These are phyloP conservation scores for Penicillium sp. DNA, from an alignment of 2,329 filamentous ascomycete genomes.

Conservation along the genomic window DNA sequence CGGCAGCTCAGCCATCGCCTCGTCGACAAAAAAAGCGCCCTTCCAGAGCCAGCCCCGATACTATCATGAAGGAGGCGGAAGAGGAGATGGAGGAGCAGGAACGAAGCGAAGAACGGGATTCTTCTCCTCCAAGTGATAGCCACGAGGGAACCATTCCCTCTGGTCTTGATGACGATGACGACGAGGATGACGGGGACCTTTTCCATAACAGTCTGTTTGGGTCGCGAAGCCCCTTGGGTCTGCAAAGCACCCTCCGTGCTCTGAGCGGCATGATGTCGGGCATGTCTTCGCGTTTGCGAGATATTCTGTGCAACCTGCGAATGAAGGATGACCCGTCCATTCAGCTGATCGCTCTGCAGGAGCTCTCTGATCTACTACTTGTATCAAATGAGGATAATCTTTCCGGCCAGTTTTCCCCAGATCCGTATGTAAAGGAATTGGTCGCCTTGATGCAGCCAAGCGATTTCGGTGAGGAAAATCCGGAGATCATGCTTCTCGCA, in stretches of 20 bases:
- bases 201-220: constrained; percentile 59
- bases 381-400: constrained; percentile 96
- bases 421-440: constrained; percentile 90
- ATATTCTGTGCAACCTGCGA: constrained; percentile 65
- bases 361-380: constrained; percentile 83
- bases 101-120: constrained; percentile 47
- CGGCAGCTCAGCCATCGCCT: constrained; percentile 42
- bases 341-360: constrained; percentile 84
- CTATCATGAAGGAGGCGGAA: constrained; percentile 61
- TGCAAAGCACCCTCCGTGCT: constrained; percentile 74
- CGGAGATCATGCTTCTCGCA: constrained; percentile 92
- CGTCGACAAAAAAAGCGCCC: constrained; percentile 48
- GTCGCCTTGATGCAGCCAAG: constrained; percentile 85
- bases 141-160: constrained; percentile 53
- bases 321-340: constrained; percentile 77
- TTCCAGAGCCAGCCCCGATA: constrained; percentile 54
- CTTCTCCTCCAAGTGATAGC: constrained; percentile 55
- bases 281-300: constrained; percentile 67
- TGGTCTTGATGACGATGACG: constrained; percentile 50
- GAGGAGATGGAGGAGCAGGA: constrained; percentile 41
- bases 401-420: constrained; percentile 86
- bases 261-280: constrained; percentile 87
- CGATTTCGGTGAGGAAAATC: constrained; percentile 79
- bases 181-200: no score
- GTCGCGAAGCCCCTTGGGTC: constrained; percentile 53